Conservation (phyloP, 257 asterid genomes). For the Penstemon eatonii region DNA sequence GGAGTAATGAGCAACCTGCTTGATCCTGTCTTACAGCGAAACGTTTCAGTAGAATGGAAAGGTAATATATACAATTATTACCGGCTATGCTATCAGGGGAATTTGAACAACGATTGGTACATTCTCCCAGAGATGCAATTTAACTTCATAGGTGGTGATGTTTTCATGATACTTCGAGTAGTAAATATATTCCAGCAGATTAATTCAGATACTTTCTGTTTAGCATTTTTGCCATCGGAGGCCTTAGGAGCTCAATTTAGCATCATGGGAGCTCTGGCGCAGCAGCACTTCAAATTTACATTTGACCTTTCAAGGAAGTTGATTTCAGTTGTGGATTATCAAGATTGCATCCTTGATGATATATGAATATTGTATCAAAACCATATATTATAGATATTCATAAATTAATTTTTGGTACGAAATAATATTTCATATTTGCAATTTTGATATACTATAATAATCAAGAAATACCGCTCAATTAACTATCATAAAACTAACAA, state of each 20-base stretch:
- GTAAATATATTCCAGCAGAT: slow-evolving; percentile 9
- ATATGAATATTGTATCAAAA: too few relatives aligned
- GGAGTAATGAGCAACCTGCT: too few relatives aligned
- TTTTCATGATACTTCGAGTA: neutral
- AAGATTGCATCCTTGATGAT: too few relatives aligned
- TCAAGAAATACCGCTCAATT: too few relatives aligned
- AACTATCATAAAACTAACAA: too few relatives aligned
- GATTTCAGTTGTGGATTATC: too few relatives aligned
- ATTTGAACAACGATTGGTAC: neutral
- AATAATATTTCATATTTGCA: too few relatives aligned
- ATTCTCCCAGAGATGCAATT: slow-evolving; percentile 1
- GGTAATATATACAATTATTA: neutral
- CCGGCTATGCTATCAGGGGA: slow-evolving; percentile 6
- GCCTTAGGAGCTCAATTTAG: neutral
- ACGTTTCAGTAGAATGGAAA: too few relatives aligned
- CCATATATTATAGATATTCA: too few relatives aligned
- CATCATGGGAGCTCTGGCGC: neutral
- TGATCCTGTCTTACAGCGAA: too few relatives aligned
- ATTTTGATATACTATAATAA: too few relatives aligned
- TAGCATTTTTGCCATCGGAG: slow-evolving; percentile 8
- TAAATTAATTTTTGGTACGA: too few relatives aligned
- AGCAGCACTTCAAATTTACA: neutral
- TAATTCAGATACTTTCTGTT: neutral
- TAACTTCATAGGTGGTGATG: neutral
- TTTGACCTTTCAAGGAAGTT: neutral